Evolutionary conservation across 2,329 filamentous ascomycete species (phyloP).

Genomic region (Nemania bipapillata): DNA sequence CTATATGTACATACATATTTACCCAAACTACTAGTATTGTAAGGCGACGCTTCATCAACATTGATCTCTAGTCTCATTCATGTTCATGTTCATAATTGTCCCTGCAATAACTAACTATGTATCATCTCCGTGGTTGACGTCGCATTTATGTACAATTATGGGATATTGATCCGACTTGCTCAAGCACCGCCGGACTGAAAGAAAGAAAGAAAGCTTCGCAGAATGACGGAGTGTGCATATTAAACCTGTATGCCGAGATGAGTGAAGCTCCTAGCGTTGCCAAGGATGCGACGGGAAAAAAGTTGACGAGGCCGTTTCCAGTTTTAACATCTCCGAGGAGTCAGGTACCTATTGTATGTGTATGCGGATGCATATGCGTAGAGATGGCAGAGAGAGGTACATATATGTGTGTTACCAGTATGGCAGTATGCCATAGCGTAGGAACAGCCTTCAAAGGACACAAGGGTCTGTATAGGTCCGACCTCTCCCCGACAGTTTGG

Average conservation of each 20-base stretch:
- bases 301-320: constrained; percentile 20
- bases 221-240: constrained; percentile 23
- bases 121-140: background rate
- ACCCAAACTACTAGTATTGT: too few species aligned
- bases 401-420: background rate
- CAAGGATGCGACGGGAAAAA: constrained; percentile 17
- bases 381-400: background rate
- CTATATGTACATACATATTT: background rate
- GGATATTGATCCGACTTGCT: background rate
- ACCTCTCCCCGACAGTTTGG: constrained; percentile 23
- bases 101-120: background rate
- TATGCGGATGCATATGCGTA: background rate
- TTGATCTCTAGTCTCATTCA: background rate
- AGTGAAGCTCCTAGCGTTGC: constrained; percentile 17
- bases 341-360: background rate
- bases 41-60: background rate
- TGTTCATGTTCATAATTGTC: too few species aligned
- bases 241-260: constrained; percentile 31
- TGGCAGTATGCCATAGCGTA: background rate
- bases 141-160: background rate
- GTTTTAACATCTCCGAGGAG: constrained; percentile 37
- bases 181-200: constrained; percentile 1
- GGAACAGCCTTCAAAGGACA: background rate
- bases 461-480: background rate
- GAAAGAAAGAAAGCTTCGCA: background rate